Base-by-base conservation (phyloP, 192 early-diverging fungal species). In the Coemansia sp. region DNA sequence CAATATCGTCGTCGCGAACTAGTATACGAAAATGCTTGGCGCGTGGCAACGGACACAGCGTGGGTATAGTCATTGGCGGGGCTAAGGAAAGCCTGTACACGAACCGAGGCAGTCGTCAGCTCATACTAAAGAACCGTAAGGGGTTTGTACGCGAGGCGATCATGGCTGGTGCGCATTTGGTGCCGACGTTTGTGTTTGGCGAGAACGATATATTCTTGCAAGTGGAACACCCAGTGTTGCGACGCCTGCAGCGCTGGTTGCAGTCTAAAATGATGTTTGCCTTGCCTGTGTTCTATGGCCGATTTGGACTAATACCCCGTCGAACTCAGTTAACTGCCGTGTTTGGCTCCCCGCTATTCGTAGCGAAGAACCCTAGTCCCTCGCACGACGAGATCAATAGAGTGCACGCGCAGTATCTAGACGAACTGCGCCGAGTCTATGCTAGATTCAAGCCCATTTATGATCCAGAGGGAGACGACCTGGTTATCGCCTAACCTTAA, bases 131-230 rank as follows among this genome's bases (percentile, higher is more conserved):
- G 63, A 92, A 88, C 58, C 87, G 95, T 44, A 72, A 93, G 27
- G 97, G 97, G 0, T 99, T 99, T 82, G 90, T 99, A 66, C 92
- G 94, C 60, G 81, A 96, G 53, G 97, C 97, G 5, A 86, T 98
- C 5, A 84, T 86, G 41, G 88, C 92, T 39, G 93, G 93, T 2
- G 91, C 95, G 2, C 80, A 80, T 8, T 80, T 99, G 9, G 92
- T 95, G 7, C 97, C 97, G 19, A 89, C 93, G 0, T 93, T 93
- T 78, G 86, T 88, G 15, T 98, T 99, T 86, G 97, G 97, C 42
- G 96, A 99, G 74, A 96, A 94, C 75, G 93, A 98, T 62, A 75
- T 96, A 23, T 97, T 91, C 80, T 86, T 89, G 38, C 93, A 95
- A 55, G 82, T 93, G 37, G 82, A 86, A 64, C 91, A 93, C 64